phyloP scores from a whole-genome alignment of 805 yeast genomes.

The Ogataea henricii region DNA sequence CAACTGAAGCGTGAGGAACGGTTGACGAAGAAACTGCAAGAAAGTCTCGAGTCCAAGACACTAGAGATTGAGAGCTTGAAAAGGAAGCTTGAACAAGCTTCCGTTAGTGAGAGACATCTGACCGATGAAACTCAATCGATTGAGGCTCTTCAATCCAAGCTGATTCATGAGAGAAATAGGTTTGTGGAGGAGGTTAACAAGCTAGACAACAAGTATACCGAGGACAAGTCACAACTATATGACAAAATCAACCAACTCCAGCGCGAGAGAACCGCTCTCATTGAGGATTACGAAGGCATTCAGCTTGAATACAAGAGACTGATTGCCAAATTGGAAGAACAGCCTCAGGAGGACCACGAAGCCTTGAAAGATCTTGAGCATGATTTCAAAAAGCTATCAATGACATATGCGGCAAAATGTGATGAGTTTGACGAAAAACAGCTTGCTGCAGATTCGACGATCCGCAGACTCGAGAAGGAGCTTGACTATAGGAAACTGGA shows the following conservation, averaged over 20 bases:
- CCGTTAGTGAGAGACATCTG: conserved; percentile 26
- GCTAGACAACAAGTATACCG: conserved; percentile 20
- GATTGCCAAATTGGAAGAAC: conserved; percentile 11
- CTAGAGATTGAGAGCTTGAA: conserved; percentile 1
- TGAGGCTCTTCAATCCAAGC: conserved; percentile 16
- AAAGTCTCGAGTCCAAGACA: conserved; percentile 12
- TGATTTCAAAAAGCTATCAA: conserved; percentile 42
- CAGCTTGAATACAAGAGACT: conserved; percentile 27
- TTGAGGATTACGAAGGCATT: conserved; percentile 38
- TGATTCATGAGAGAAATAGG: conserved; percentile 17
- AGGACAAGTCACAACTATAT: conserved; percentile 34
- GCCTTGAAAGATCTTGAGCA: conserved; percentile 32
- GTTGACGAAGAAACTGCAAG: conserved; percentile 23
- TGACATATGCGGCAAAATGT: conserved; percentile 35
- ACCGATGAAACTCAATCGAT: conserved; percentile 20
- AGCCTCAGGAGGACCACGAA: conserved; percentile 7
- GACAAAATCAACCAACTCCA: conserved; percentile 40
- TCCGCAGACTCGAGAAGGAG: conserved; percentile 16
- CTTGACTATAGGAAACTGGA: conserved; percentile 41
- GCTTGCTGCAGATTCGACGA: conserved; percentile 11
- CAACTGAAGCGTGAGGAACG: conserved; percentile 15
- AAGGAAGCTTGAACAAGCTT: conserved; percentile 3
- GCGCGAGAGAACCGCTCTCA: conserved; percentile 38
- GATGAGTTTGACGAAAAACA: conserved; percentile 27
- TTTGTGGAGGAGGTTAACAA: conserved; percentile 18